Base-by-base conservation (phyloP, 345 rosid species). In the Aegle marmelos region DNA sequence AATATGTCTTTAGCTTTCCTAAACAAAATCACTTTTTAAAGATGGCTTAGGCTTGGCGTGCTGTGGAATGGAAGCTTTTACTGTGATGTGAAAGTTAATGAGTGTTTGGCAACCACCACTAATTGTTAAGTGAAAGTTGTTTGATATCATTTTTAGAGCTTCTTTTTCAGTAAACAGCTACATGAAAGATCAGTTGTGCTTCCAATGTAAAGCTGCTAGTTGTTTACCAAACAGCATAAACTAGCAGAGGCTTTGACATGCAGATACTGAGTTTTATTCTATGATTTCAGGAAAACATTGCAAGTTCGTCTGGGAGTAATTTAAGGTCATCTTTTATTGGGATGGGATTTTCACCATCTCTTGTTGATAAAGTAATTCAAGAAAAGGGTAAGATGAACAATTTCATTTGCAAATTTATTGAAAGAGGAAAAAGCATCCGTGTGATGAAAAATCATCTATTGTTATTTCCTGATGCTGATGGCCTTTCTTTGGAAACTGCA, bases 251-350 rank as follows among this genome's bases (percentile, higher is more conserved):
- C 6, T 71, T 67, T 8, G 27, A 60, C 31, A 9, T 36, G 4
- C 9, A 54, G 50, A 14, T 56, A 36, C 19, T 71, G 61, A 72
- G 25, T 54, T 62, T 25, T 85, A 34, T 25, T 50, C 60, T 22
- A 65, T n/a, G 11, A 68, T 70, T 81, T 72, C 89, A 96, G 99
- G 87, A 87, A 57, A 82, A 85, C 80, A 85, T 73, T 59, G 92
- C 99, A 78, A 92, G 98, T 79, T 94, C 99, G 78, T 92, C 98
- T 33, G 87, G 89, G 80, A 89, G 89, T 89, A 78, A 82, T 77
- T 73, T 85, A 10, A 88, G 90, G 80, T 89, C 97, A 17, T 85
- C 84, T 73, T 80, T 96, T 30, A 77, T 84, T 70, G 97, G 86
- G 83, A 94, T 96, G 99, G 97, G 99, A 48, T 96, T 87, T 81